Evolutionary conservation across 1,284 basidiomycete species (phyloP), one percentile per base, ranked within the genome.

Genomic region (Anthracocystis setariae): DNA sequence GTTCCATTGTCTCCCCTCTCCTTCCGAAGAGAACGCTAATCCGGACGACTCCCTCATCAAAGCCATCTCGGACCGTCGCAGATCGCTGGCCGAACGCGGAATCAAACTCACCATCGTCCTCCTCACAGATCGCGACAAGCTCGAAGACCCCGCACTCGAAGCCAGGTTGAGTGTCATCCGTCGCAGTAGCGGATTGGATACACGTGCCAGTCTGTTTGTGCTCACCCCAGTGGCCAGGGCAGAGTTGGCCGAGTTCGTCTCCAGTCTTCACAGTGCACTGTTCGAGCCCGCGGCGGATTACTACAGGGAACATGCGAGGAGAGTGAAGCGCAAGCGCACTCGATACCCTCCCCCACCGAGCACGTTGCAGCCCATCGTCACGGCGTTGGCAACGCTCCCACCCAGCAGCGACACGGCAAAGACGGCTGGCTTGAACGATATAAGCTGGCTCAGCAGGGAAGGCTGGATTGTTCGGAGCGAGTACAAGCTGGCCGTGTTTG

Each of bases 391-490:
- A 12, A 53, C 63, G 13, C 44, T 63, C 0, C 45, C 52, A 1
- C 33, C 29, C 54, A 10, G 9, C 58, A 25, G 27, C 7, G 56
- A 48, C 1, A 57, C 37, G 17, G 21, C 61, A 9, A 59, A 50
- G 35, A 39, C 52, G 13, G 43, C 15, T 13, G 35, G 35, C 5
- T 5, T 61, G 7, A 40, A 35, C 20, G 71, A 71, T 8, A 25
- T 73, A 9, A 42, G 27, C 27, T 83, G 84, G 46, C 66, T 98
- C 7, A 86, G 90, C 17, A 87, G 90, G 0, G 91, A 93, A 82
- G 94, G 95, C 0, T 98, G 95, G 94, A 91, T 90, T 0, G 92
- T 95, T n/a, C 86, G 95, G 20, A 94, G 95, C 79, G 93, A 96
- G 82, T 98, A 93, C 86, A 98, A 98, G 85, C 91, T 95, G 86